Evolutionary conservation across 495 filamentous ascomycete genomes (phyloP).

Genomic region (Aspergillus leporis): DNA sequence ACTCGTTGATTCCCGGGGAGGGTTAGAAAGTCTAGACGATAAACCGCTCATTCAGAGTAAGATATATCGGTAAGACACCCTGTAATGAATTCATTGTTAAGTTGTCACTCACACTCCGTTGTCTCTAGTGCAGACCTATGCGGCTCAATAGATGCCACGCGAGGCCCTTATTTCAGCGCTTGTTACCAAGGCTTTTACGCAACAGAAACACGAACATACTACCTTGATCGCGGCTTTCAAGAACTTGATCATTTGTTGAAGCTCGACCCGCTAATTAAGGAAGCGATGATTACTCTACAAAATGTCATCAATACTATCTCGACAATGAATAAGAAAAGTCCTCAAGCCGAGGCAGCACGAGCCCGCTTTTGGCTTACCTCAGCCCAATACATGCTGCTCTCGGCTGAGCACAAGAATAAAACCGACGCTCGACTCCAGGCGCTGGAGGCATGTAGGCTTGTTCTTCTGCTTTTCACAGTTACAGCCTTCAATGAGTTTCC

Average conservation of each 20-base stretch:
- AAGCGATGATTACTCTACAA: not conserved
- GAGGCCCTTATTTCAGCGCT: not conserved
- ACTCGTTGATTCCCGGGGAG: constrained; percentile 2
- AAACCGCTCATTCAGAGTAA: constrained; percentile 2
- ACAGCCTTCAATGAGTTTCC: constrained; percentile 1
- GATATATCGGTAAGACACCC: constrained; percentile 1
- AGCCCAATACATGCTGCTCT: constrained; percentile 1
- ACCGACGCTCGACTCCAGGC: not conserved
- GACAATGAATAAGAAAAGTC: not conserved
- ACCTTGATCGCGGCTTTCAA: not conserved
- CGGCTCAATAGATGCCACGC: constrained; percentile 1
- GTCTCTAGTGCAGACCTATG: constrained; percentile 2
- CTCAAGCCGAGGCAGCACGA: not conserved
- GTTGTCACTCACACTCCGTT: not conserved
- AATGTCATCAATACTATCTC: not conserved
- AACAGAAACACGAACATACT: not conserved
- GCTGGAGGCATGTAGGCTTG: not conserved
- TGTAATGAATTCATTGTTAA: not conserved
- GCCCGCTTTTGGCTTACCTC: constrained; percentile 4
- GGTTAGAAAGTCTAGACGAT: not conserved
- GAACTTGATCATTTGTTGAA: not conserved
- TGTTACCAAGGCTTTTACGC: not conserved
- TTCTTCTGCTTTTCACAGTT: not conserved
- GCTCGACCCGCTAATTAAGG: not conserved
- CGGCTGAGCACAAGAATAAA: not conserved